phyloP scores from a whole-genome alignment of 176 grass and related monocot species.

The Phoenix dactylifera region DNA sequence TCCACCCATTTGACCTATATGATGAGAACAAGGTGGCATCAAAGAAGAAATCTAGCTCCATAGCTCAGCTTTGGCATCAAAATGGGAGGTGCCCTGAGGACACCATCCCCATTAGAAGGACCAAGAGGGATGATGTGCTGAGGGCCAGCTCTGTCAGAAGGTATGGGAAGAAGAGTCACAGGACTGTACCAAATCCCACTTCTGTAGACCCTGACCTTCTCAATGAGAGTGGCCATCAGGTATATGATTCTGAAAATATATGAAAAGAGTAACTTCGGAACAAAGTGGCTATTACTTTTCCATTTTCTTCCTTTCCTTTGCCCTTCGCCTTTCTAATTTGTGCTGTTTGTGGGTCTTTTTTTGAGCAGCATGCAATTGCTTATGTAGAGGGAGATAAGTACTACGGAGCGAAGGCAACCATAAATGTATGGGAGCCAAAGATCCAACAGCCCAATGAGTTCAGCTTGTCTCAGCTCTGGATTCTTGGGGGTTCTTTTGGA shows the following conservation, averaged over 20 bases:
- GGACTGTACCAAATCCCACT: constrained; percentile 36
- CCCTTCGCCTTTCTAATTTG: too few species aligned
- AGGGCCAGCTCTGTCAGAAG: constrained; percentile 55
- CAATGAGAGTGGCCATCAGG: constrained; percentile 81
- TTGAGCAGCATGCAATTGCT: constrained; percentile 67
- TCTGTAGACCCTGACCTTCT: constrained; percentile 41
- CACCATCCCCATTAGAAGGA: constrained; percentile 59
- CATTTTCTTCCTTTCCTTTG: background rate
- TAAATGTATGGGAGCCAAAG: constrained; percentile 85
- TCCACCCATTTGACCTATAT: constrained; percentile 56
- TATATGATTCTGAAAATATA: constrained; percentile 2
- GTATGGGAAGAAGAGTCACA: constrained; percentile 56
- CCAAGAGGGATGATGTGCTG: constrained; percentile 46
- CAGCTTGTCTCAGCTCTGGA: constrained; percentile 86
- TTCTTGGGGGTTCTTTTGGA: constrained; percentile 71
- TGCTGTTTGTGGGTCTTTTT: background rate
- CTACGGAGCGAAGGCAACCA: constrained; percentile 79
- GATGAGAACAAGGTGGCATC: constrained; percentile 49
- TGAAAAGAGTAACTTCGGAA: background rate
- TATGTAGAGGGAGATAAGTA: constrained; percentile 82
- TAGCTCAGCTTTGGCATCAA: constrained; percentile 54
- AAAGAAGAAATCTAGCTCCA: constrained; percentile 19
- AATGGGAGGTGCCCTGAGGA: constrained; percentile 46
- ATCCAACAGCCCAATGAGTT: constrained; percentile 77
- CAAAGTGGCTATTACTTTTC: constrained; percentile 7